Percentiles rank a stretch among this genome's conserved stretches.
Conservation (phyloP, 306 rosid genomes). For the Gastrolobium bilobum region DNA sequence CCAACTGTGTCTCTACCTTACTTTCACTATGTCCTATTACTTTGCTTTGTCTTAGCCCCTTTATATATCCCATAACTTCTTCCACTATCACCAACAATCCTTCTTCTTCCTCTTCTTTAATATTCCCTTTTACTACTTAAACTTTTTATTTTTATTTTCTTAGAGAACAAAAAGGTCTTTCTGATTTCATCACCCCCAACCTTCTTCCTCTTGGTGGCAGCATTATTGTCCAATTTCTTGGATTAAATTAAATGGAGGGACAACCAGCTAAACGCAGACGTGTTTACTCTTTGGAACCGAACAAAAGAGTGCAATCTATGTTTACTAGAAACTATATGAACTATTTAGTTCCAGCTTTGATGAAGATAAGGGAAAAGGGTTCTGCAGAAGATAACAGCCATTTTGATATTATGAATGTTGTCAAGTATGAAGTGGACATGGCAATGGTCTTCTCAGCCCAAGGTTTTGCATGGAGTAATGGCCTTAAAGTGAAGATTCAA, state of each 20-base stretch:
- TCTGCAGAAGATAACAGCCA: conserved; percentile 18
- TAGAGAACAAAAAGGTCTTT: conserved; percentile 2
- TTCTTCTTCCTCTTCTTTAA: conserved; percentile 20
- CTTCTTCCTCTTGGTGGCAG: conserved; percentile 7
- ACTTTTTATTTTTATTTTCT: background rate
- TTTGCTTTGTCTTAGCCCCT: conserved; percentile 23
- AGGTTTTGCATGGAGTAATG: conserved; percentile 72
- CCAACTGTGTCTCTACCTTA: conserved; percentile 17
- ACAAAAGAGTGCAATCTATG: conserved; percentile 43
- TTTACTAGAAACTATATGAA: conserved; percentile 65
- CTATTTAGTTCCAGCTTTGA: conserved; percentile 65
- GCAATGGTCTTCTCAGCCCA: conserved; percentile 74
- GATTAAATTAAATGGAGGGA: conserved; percentile 49
- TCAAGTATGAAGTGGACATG: conserved; percentile 74
- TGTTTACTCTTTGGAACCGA: conserved; percentile 62
- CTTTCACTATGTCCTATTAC: conserved; percentile 18
- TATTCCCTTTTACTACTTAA: background rate
- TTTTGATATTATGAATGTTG: conserved; percentile 41
- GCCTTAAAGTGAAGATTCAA: conserved; percentile 64
- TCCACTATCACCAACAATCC: conserved; percentile 29
- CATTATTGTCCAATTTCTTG: conserved; percentile 24
- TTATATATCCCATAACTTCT: conserved; percentile 2
- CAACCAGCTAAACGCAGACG: conserved; percentile 60
- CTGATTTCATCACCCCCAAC: background rate
- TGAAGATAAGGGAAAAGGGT: conserved; percentile 52